Evolutionary conservation across 345 rosid genomes (phyloP), one percentile per base, ranked within the genome.

Genomic region (Cochlearia excelsa): DNA sequence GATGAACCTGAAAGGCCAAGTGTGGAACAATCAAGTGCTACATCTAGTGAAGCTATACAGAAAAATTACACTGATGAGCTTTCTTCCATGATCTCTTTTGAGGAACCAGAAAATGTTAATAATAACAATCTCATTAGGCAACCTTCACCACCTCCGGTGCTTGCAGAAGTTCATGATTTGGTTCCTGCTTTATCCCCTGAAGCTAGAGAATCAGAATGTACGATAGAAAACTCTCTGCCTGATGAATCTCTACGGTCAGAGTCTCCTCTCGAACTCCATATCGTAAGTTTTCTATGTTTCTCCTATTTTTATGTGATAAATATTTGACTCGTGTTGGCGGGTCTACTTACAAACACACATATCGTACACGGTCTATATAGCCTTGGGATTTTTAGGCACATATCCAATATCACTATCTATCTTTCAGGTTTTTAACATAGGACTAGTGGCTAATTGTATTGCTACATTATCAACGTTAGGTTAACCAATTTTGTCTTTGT

Each of bases 111-210:
- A 75, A 70, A 38, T 34, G 77, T 78, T 54, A 68, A 50, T 51
- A 75, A 74, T 27, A 65, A 71, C 39, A 76, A 66, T 46, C 46
- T 88, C 33, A 72, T 80, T 69, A 81, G 95, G 75, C 97, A 93
- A 40, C 99, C 97, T 63, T 86, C 95, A 74, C 95, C 99, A 74
- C 95, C 97, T 46, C 83, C 97, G 34, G 85, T 89, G 46, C 94
- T 93, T 69, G 88, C 95, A 28, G 94, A 86, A 82, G 94, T 93
- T 57, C 94, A 83, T 63, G 95, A 89, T 75, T 69, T 93, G 80
- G 69, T 77, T 51, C 75, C 82, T 30, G 74, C 83, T 11, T 51
- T 70, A 51, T 69, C 82, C 55, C 78, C 82, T 2, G 83, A 82
- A 70, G 75, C 65, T 65, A 48, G 68, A 10, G 88, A 77, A 68